phyloP scores from a whole-genome alignment of 495 filamentous ascomycete species.

The Stereocaulon alpinum region DNA sequence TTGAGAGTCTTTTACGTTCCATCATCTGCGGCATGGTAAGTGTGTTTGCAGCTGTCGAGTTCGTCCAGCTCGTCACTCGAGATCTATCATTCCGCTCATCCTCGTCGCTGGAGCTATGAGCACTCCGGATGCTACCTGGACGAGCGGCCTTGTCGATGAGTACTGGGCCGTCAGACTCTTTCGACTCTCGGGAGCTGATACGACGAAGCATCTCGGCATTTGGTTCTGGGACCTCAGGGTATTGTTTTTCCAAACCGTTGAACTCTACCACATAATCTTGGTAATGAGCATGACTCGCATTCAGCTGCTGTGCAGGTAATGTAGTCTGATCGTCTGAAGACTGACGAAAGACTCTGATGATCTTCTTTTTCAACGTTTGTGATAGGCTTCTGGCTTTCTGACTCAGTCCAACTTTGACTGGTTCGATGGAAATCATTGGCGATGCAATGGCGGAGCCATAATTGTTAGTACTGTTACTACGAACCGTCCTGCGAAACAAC shows the following conservation, averaged over 20 bases:
- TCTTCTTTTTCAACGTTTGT: conserved; percentile 46
- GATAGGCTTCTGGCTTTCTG: conserved; percentile 50
- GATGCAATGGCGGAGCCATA: conserved; percentile 26
- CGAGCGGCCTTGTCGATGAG: conserved; percentile 33
- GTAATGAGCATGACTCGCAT: conserved; percentile 38
- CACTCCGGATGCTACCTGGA: conserved; percentile 42
- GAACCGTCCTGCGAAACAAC: conserved; percentile 51
- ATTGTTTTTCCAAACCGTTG: conserved; percentile 19
- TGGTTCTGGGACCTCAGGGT: conserved; percentile 18
- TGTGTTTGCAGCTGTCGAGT: conserved; percentile 48
- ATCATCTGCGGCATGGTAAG: conserved; percentile 27
- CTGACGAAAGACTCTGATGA: conserved; percentile 48
- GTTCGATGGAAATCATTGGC: conserved; percentile 12
- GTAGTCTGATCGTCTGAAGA: conserved; percentile 33
- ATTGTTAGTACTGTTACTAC: conserved; percentile 35
- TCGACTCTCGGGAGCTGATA: conserved; percentile 34
- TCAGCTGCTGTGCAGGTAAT: conserved; percentile 41
- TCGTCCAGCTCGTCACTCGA: conserved; percentile 66
- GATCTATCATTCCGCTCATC: conserved; percentile 48
- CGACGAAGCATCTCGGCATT: conserved; percentile 31
- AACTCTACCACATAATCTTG: conserved; percentile 24
- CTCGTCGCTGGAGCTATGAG: conserved; percentile 33
- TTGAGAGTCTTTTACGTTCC: conserved; percentile 50
- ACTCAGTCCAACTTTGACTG: conserved; percentile 32
- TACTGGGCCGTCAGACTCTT: conserved; percentile 30